Conservation (phyloP, 139 green algal genomes). For the Trebouxia sp. region DNA sequence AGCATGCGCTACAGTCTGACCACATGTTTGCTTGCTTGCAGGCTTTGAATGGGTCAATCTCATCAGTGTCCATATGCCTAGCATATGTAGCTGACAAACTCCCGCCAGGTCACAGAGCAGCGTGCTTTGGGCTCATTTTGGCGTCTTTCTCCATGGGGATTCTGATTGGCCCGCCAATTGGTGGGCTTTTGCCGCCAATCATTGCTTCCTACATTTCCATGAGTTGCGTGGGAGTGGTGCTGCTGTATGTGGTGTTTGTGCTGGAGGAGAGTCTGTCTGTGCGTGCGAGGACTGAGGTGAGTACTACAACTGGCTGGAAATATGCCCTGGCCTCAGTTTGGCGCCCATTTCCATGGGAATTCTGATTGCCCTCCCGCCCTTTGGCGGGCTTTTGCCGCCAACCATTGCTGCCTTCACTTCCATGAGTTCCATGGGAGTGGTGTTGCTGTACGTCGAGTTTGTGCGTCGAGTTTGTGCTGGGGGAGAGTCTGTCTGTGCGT, state of each 20-base stretch:
- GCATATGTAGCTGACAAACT: constrained; percentile 65
- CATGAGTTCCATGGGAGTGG: neutral
- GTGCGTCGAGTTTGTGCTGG: constrained; percentile 43
- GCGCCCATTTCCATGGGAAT: constrained; percentile 53
- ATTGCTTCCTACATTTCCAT: constrained; percentile 21
- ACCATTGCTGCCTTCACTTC: constrained; percentile 18
- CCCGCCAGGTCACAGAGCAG: constrained; percentile 47
- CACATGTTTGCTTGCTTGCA: constrained; percentile 17
- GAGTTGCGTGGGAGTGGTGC: neutral
- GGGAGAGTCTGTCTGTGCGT: constrained; percentile 36
- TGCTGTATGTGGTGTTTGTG: constrained; percentile 32
- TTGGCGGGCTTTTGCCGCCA: constrained; percentile 5
- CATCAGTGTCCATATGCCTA: constrained; percentile 54
- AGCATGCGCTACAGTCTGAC: neutral
- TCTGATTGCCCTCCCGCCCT: constrained; percentile 23
- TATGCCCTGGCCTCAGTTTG: constrained; percentile 64
- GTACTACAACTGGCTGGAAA: no score
- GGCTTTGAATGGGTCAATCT: constrained; percentile 54
- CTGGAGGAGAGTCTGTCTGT: constrained; percentile 42
- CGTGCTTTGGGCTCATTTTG: constrained; percentile 64
- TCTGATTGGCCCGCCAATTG: constrained; percentile 25
- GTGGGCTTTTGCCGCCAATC: constrained; percentile 4
- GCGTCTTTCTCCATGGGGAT: constrained; percentile 53
- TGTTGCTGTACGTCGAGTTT: constrained; percentile 27
- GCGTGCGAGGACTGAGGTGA: neutral